Conservation (phyloP, 192 early-diverging fungal genomes). For the Coemansia sp. region DNA sequence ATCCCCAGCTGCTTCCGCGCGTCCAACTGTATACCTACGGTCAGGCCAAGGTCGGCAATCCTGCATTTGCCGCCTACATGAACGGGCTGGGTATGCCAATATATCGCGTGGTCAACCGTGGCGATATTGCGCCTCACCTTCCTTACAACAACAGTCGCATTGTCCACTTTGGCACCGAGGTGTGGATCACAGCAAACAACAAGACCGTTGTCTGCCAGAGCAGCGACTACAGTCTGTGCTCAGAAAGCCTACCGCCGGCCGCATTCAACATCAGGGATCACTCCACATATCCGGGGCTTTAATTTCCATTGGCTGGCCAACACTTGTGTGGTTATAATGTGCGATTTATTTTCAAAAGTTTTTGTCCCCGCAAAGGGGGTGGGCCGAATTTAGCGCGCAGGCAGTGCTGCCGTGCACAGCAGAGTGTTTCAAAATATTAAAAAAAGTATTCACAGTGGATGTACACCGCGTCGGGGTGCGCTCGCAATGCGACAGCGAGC, state of each 20-base stretch:
- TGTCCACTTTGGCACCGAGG: constrained; percentile 37
- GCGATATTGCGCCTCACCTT: constrained; percentile 36
- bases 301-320: no score
- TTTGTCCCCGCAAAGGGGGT: no score
- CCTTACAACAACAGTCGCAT: constrained; percentile 1
- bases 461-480: neutral
- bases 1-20: constrained; percentile 6
- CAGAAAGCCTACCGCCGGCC: constrained; percentile 13
- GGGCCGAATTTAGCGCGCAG: no score
- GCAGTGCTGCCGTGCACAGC: no score
- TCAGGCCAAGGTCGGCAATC: constrained; percentile 35
- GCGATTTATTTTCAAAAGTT: no score
- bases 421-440: neutral
- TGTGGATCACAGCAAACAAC: constrained; percentile 12
- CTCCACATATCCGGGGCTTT: constrained; percentile 18
- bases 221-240: constrained; percentile 17
- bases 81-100: constrained; percentile 13
- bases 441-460: constrained; percentile 29
- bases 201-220: constrained; percentile 13
- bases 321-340: no score
- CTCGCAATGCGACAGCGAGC: neutral
- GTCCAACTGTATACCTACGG: constrained; percentile 36
- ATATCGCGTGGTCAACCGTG: constrained; percentile 26
- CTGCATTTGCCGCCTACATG: constrained; percentile 24
- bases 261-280: constrained; percentile 13